These are phyloP conservation scores for Amanita fuliginea DNA, from an alignment of 768 basidiomycete species.

Conservation along the genomic window DNA sequence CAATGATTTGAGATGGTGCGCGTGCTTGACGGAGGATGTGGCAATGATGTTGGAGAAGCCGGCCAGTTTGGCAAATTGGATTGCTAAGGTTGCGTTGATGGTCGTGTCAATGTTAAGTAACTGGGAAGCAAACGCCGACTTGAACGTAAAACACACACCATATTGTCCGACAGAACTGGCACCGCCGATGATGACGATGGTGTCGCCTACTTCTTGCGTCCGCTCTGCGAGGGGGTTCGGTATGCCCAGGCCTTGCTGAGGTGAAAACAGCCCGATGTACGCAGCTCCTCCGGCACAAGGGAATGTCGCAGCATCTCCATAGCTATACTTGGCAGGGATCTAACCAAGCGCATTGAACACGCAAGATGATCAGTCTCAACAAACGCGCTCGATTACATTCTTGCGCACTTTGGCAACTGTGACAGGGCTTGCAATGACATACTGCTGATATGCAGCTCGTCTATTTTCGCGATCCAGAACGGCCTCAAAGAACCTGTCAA, in stretches of 20 bases:
- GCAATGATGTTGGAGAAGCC: constrained; percentile 33
- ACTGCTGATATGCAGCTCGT: constrained; percentile 26
- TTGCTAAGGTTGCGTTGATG: constrained; percentile 21
- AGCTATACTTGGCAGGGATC: constrained; percentile 30
- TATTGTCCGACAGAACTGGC: constrained; percentile 20
- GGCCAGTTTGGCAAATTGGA: constrained; percentile 24
- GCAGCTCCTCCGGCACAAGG: constrained; percentile 33
- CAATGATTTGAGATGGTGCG: constrained; percentile 20
- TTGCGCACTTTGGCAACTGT: constrained; percentile 17
- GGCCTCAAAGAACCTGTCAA: constrained; percentile 21
- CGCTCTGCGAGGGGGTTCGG: constrained; percentile 8
- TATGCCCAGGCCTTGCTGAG: constrained; percentile 9
- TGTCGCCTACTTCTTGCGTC: constrained; percentile 4
- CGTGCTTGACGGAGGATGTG: constrained; percentile 19
- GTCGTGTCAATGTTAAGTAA: constrained; percentile 4
- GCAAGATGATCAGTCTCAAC: no score
- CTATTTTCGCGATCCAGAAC: constrained; percentile 20
- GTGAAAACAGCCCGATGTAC: constrained; percentile 19
- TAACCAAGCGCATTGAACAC: no score
- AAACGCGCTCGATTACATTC: no score
- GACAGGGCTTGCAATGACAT: constrained; percentile 18
- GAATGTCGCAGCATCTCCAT: constrained; percentile 31
- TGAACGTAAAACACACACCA: constrained; percentile 11
- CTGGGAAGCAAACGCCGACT: no score
- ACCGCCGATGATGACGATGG: constrained; percentile 14